A percentile compares a stretch with the other conserved stretches of the same genome.
Conservation (phyloP, 2,329 filamentous ascomycete species). For the Akanthomyces muscarius region DNA sequence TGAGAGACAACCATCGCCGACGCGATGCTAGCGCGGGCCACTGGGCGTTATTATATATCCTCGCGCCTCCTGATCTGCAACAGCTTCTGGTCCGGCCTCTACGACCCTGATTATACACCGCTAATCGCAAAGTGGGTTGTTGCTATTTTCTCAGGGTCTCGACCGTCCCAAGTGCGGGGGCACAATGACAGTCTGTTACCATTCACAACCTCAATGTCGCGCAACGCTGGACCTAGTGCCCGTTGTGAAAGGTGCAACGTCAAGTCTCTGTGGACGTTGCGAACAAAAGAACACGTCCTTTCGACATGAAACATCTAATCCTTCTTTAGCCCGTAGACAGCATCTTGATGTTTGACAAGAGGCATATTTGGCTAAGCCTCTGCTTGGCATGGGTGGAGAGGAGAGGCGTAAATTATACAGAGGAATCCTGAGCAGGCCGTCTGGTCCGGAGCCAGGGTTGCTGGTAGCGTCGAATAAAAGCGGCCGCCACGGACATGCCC, state of each 20-base stretch:
- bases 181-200: not conserved
- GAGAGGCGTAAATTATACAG: not conserved
- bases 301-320: no score
- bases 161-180: slow-evolving; percentile 13
- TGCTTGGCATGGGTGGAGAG: slow-evolving; percentile 10
- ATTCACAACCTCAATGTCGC: slow-evolving; percentile 2
- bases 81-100: not conserved
- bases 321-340: not conserved
- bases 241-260: not conserved
- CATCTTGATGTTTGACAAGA: not conserved
- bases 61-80: not conserved
- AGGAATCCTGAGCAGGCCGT: not conserved
- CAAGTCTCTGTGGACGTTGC: not conserved
- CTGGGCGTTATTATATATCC: slow-evolving; percentile 7
- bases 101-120: slow-evolving; percentile 10
- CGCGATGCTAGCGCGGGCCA: slow-evolving; percentile 3
- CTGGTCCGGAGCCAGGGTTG: not conserved
- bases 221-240: not conserved
- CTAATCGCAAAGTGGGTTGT: slow-evolving; percentile 16
- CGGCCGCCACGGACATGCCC: not conserved
- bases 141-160: slow-evolving; percentile 8
- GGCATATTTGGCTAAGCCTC: not conserved
- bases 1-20: not conserved
- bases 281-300: not conserved
- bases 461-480: slow-evolving; percentile 7